phyloP scores from a whole-genome alignment of 768 basidiomycete species.

The Rhizopogon vulgaris region DNA sequence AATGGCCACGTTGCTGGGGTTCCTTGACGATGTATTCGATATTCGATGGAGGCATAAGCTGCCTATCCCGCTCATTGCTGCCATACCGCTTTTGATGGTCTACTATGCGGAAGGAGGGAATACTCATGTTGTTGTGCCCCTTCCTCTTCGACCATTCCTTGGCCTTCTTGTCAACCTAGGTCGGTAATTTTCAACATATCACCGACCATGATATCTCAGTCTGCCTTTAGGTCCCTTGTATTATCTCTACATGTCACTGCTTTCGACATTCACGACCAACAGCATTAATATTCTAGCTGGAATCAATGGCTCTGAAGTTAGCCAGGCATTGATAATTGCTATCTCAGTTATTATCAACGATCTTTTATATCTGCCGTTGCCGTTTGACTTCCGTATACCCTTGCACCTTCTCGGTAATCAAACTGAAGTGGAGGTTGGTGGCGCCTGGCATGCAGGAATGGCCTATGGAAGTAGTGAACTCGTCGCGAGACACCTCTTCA shows the following conservation, averaged over 20 bases:
- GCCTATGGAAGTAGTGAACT: constrained; percentile 80
- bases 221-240: constrained; percentile 73
- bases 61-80: constrained; percentile 93
- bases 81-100: constrained; percentile 90
- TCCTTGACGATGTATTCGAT: constrained; percentile 96
- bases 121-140: constrained; percentile 89
- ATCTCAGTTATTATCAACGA: constrained; percentile 90
- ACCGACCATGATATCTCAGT: constrained; percentile 1
- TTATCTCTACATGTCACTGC: constrained; percentile 92
- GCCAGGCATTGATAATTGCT: constrained; percentile 89
- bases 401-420: constrained; percentile 62
- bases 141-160: constrained; percentile 67
- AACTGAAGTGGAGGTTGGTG: constrained; percentile 67
- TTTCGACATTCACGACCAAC: constrained; percentile 96
- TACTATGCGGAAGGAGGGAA: constrained; percentile 94
- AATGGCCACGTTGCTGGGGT: constrained; percentile 90
- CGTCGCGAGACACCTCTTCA: constrained; percentile 91
- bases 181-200: constrained; percentile 28
- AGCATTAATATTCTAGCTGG: constrained; percentile 98
- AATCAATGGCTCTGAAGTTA: constrained; percentile 93
- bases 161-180: constrained; percentile 85
- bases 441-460: constrained; percentile 80
- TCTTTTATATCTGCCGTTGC: constrained; percentile 89
- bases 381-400: constrained; percentile 65
- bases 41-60: constrained; percentile 98